Base-by-base conservation (phyloP, 2,329 filamentous ascomycete species). In the Seiridium unicorne region DNA sequence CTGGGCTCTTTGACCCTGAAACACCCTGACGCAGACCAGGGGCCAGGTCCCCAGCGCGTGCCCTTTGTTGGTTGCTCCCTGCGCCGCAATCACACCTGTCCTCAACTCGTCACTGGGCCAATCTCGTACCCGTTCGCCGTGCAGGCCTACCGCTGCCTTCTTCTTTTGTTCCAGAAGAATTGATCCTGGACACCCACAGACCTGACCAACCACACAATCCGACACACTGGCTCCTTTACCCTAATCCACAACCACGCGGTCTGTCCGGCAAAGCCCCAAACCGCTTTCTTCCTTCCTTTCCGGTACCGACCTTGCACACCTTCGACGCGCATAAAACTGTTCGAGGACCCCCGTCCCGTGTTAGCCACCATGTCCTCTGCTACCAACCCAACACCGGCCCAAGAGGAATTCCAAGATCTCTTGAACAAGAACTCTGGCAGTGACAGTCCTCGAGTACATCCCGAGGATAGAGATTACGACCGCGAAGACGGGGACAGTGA, bases 351-450 rank as follows among this genome's bases (percentile, higher is more conserved):
- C 13, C 60, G 44, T 63, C 49, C 47, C 51, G 57, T 58, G 60
- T 60, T 64, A 66, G 53, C 60, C 78, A 80, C 58, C 72, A 86
- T 86, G 84, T 77, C 82, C 55, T 72, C 69, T 58, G 62, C 66
- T 49, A 59, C 51, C 64, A 77, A 79, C 64, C 77, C 74, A 55
- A 86, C 85, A 58, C 78, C 84, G 60, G 86, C 86, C 56, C 84
- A 89, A 74, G 85, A 89, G 78, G 86, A 90, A 75, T 89, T 88
- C 73, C 83, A 88, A 73, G 74, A 78, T 64, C 81, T 90, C 60
- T 75, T 90, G 63, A 79, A 81, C 65, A 86, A 84, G 67, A 86
- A 85, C 67, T 80, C 76, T 44, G 73, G 72, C 56, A 63, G 58
- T 55, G 51, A 66, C 62, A 73, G 70, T 68, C 71, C 72, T 72